phyloP scores from a whole-genome alignment of 148 eudicot species.

The Cornus florida region DNA sequence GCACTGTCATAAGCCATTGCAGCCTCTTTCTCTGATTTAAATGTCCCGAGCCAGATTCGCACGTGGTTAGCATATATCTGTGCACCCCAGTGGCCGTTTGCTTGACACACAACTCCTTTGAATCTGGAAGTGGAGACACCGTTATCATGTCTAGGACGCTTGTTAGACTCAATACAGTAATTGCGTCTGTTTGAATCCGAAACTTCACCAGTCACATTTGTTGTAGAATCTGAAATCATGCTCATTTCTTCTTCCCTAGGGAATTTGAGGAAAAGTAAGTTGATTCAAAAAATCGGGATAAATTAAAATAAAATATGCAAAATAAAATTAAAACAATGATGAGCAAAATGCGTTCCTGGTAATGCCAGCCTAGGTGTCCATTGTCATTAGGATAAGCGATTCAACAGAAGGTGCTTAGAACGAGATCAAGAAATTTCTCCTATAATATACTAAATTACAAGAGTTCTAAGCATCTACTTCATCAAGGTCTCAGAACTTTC shows the following conservation, averaged over 20 bases:
- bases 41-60: slow-evolving; percentile 56
- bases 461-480: too few relatives aligned
- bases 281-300: too few relatives aligned
- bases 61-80: slow-evolving; percentile 47
- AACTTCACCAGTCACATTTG: background rate
- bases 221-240: background rate
- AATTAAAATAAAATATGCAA: too few relatives aligned
- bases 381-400: too few relatives aligned
- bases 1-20: slow-evolving; percentile 58
- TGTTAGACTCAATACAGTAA: background rate
- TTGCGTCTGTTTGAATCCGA: background rate
- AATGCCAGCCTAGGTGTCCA: too few relatives aligned
- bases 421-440: too few relatives aligned
- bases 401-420: too few relatives aligned
- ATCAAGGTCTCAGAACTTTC: too few relatives aligned
- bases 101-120: slow-evolving; percentile 42
- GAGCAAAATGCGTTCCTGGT: too few relatives aligned
- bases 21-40: slow-evolving; percentile 42
- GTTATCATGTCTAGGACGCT: background rate
- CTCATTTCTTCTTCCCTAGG: background rate
- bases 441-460: too few relatives aligned
- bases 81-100: slow-evolving; percentile 56
- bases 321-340: too few relatives aligned
- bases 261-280: background rate
- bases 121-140: slow-evolving; percentile 11